Base-by-base conservation (phyloP, 2,329 filamentous ascomycete genomes). In the Pseudogymnoascus sp. region DNA sequence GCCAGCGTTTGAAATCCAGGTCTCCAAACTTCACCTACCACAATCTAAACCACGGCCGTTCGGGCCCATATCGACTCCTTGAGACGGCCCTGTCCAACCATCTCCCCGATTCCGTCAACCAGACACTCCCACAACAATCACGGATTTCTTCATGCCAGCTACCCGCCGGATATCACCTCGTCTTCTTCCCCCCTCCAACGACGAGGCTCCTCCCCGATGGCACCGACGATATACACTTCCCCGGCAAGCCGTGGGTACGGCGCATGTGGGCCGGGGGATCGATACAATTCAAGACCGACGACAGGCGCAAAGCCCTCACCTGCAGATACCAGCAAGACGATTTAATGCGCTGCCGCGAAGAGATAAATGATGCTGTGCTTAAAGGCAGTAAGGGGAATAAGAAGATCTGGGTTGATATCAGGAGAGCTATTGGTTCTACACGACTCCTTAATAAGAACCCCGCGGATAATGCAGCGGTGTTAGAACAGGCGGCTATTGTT, bases 191-290 rank as follows among this genome's bases (percentile, higher is more conserved):
- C 65, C 83, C 89, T 10, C 79, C 83, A 0, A 78, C 84, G 13
- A 83, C 82, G 7, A 69, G 79, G 35, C 83, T 97, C 47, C 82
- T 91, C 17, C 79, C 85, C 1, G 95, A 99, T 77, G 93, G 95
- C 64, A 96, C 93, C 0, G 93, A 97, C 73, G 79, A 84, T 4
- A 80, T 88, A 62, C 91, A 96, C 72, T 87, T 81, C 23, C 93
- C 93, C 0, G 90, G 88, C 1, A 73, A 73, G 3, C 86, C 87
- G 1, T 96, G 90, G 73, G 81, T 81, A 61, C 83, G 90, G 21
- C 86, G 95, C 17, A 85, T 99, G 78, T 99, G 95, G 95, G 91
- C 90, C 13, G 92, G 93, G 33, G 95, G 93, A 0, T 81, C 82
- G 42, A 76, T 97, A 8, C 72, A 72, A 1, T 89, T 90, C 68